Base-by-base conservation (phyloP, 2,329 filamentous ascomycete species). In the Sarocladium kiliense region DNA sequence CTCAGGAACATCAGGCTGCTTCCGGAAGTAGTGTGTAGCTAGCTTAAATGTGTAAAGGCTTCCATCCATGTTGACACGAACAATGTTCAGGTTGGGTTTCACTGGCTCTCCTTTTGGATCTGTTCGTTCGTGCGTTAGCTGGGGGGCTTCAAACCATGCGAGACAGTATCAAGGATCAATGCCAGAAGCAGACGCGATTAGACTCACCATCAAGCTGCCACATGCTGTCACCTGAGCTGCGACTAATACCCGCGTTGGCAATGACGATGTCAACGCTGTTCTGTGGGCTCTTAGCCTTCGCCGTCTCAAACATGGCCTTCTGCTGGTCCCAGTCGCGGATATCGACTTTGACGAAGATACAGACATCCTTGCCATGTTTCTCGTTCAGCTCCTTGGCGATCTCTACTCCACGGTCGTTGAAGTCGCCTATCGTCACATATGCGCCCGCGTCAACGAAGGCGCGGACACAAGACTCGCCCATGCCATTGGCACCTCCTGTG, bases 31-130 rank as follows among this genome's bases (percentile, higher is more conserved):
- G 58, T 77, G 73, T 9, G 76, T 64, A 0, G 75, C 75, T 0
- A 78, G 65, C 57, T 77, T 77, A 56, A 71, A 68, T 0, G 76
- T 77, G 61, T 76, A 77, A 10, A 75, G 57, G 0, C 68, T 71
- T 3, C 75, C 75, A 4, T 68, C 61, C 14, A 75, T 60, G 50
- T 75, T 74, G 19, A 74, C 68, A 16, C 73, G 61, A 3, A 76
- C 63, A 16, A 75, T 74, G 18, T 67, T 71, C 2, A 77, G 63
- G 23, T 73, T 60, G 0, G 74, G 75, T 50, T 75, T 74, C 0
- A 61, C 64, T 2, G 66, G 66, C 23, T 47, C 44, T 16, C 14
- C 25, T 12, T 47, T 30, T 26, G 64, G 62, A 4, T 56, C 58
- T 14, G 61, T 42, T 32, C 41, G n/a, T 3, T 10, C 3, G 23